Evolutionary conservation across 805 yeast species (phyloP).

Genomic region (Maudiozyma turicensis): DNA sequence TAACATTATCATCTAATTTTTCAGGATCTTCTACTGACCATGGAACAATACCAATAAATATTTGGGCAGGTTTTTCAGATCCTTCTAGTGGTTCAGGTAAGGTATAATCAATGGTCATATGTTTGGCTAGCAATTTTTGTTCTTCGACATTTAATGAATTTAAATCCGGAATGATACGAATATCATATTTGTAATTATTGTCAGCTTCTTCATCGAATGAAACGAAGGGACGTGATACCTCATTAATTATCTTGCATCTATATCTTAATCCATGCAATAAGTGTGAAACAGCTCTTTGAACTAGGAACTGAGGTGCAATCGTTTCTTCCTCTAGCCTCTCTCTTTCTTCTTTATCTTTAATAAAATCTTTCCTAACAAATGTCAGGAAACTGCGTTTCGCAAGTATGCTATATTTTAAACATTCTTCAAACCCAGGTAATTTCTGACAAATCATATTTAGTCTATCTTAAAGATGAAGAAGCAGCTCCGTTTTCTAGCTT

Average conservation of each 20-base stretch:
- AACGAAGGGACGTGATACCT: background rate
- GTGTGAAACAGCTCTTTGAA: background rate
- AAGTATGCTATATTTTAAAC: conserved; percentile 12
- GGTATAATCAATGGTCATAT: conserved; percentile 4
- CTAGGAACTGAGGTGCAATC: background rate
- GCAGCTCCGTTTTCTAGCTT: too few relatives aligned
- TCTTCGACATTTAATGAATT: conserved; percentile 7
- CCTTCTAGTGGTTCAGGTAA: background rate
- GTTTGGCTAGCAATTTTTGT: conserved; percentile 8
- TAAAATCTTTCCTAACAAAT: conserved; percentile 6
- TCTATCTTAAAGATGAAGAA: background rate
- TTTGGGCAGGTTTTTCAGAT: background rate
- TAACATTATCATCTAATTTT: background rate
- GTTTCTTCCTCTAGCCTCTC: background rate
- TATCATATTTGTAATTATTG: background rate
- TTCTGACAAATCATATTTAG: background rate
- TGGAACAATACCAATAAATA: conserved; percentile 9
- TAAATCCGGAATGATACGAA: conserved; percentile 13
- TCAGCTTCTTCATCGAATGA: background rate
- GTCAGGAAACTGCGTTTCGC: conserved; percentile 15
- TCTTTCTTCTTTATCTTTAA: background rate
- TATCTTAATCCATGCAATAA: background rate
- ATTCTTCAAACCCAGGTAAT: conserved; percentile 14
- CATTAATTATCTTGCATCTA: background rate
- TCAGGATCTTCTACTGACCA: conserved; percentile 2